Conservation (phyloP, 352 stramenopile genomes). For the Phytophthora ramorum region DNA sequence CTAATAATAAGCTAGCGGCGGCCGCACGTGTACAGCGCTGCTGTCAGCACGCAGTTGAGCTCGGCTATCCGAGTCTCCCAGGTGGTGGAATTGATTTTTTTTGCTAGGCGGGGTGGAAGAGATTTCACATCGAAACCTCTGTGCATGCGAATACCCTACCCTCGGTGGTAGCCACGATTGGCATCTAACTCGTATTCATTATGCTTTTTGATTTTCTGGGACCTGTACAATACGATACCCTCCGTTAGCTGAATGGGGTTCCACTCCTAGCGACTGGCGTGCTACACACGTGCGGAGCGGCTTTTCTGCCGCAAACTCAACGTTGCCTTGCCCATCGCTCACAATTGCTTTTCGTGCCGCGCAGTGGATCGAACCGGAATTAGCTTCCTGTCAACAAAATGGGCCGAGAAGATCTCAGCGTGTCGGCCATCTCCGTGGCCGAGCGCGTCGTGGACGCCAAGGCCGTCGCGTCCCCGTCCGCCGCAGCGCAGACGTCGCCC, state of each 20-base stretch:
- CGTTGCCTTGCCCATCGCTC: constrained; percentile 8
- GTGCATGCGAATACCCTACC: neutral
- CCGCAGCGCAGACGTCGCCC: neutral
- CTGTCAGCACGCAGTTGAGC: too few relatives aligned
- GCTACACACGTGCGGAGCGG: constrained; percentile 21
- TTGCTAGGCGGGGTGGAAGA: too few relatives aligned
- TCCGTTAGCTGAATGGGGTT: neutral
- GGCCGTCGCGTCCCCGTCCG: constrained; percentile 3
- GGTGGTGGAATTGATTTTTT: too few relatives aligned
- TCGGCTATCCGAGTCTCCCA: too few relatives aligned
- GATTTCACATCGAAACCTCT: neutral
- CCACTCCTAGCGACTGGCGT: constrained; percentile 24
- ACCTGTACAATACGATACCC: neutral
- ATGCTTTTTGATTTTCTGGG: neutral
- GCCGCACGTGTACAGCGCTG: too few relatives aligned
- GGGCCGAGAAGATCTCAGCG: constrained; percentile 38
- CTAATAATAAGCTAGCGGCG: too few relatives aligned
- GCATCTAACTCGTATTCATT: neutral
- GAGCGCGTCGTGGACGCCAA: constrained; percentile 30
- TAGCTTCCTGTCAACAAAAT: constrained; percentile 12
- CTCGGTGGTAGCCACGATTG: too few relatives aligned
- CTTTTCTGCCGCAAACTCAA: constrained; percentile 28
- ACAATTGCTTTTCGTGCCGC: constrained; percentile 32
- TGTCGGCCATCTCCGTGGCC: neutral
- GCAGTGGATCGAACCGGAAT: neutral